Evolutionary conservation across 176 grass and related monocot genomes (phyloP).

Genomic region (Canna indica): DNA sequence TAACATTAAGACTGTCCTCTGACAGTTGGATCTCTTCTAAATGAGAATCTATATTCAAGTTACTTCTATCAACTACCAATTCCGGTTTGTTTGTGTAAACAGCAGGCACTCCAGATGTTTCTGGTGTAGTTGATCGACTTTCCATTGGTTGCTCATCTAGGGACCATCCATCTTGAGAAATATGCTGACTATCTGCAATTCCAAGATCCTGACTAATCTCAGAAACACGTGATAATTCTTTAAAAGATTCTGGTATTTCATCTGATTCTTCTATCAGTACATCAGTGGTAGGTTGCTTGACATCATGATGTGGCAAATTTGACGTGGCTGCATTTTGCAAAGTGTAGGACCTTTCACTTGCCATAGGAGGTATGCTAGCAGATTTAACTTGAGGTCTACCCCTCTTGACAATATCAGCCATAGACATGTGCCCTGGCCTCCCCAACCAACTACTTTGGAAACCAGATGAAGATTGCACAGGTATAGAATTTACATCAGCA

Average conservation of each 20-base stretch:
- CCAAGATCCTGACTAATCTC: slow-evolving; percentile 26
- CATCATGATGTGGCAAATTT: slow-evolving; percentile 25
- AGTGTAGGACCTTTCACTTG: slow-evolving; percentile 45
- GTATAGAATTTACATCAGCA: slow-evolving; percentile 39
- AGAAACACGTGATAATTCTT: slow-evolving; percentile 36
- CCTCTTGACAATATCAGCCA: slow-evolving; percentile 97
- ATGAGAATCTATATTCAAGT: slow-evolving; percentile 8
- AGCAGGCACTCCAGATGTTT: slow-evolving; percentile 31
- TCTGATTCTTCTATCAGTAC: slow-evolving; percentile 33
- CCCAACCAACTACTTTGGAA: slow-evolving; percentile 76
- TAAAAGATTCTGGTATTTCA: slow-evolving; percentile 20
- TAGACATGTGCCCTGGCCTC: slow-evolving; percentile 59
- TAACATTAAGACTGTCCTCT: slow-evolving; percentile 11
- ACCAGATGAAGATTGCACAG: slow-evolving; percentile 44
- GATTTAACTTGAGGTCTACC: slow-evolving; percentile 58
- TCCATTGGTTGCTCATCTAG: slow-evolving; percentile 34
- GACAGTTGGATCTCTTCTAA: slow-evolving; percentile 29
- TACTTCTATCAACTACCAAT: slow-evolving; percentile 29
- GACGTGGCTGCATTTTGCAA: slow-evolving; percentile 63
- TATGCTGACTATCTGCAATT: slow-evolving; percentile 15
- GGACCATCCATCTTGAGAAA: slow-evolving; percentile 53
- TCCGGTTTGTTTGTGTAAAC: slow-evolving; percentile 17
- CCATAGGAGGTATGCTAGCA: slow-evolving; percentile 29
- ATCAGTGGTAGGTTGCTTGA: slow-evolving; percentile 35
- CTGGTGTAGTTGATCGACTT: slow-evolving; percentile 17